Conservation (phyloP, 164 flowering plant species). For the Chloranthus sessilifolius region DNA sequence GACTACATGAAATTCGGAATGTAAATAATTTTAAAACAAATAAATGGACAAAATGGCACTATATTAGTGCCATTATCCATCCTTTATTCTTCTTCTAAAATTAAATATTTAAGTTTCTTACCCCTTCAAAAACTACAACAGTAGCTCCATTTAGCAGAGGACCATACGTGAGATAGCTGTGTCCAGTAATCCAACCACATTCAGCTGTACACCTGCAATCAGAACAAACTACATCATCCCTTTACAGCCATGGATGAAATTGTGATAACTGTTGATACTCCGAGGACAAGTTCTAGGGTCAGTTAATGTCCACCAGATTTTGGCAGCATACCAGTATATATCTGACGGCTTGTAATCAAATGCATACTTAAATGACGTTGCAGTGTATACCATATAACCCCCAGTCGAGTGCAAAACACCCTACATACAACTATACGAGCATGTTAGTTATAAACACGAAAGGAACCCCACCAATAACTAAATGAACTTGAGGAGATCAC, state of each 20-base stretch:
- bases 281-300: neutral
- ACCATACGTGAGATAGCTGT: constrained; percentile 96
- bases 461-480: neutral
- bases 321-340: constrained; percentile 68
- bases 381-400: constrained; percentile 95
- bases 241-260: neutral
- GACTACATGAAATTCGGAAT: too few relatives aligned
- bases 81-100: too few relatives aligned
- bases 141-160: constrained; percentile 94
- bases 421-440: constrained; percentile 27
- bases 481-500: constrained; percentile 25
- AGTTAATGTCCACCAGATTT: neutral
- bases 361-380: constrained; percentile 93
- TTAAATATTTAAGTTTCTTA: constrained; percentile 25
- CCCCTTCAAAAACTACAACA: constrained; percentile 87
- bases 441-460: constrained; percentile 2
- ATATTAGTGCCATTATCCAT: too few relatives aligned
- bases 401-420: constrained; percentile 98
- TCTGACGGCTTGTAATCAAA: constrained; percentile 95
- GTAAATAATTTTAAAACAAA: too few relatives aligned
- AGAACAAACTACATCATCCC: neutral
- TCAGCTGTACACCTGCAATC: constrained; percentile 91
- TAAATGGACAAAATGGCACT: too few relatives aligned
- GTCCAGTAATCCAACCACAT: constrained; percentile 99
- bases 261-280: too few relatives aligned